Percentiles rank a stretch among this genome's conserved stretches.
phyloP scores from a whole-genome alignment of 1,284 basidiomycete species.

The Fomitopsis betulina region DNA sequence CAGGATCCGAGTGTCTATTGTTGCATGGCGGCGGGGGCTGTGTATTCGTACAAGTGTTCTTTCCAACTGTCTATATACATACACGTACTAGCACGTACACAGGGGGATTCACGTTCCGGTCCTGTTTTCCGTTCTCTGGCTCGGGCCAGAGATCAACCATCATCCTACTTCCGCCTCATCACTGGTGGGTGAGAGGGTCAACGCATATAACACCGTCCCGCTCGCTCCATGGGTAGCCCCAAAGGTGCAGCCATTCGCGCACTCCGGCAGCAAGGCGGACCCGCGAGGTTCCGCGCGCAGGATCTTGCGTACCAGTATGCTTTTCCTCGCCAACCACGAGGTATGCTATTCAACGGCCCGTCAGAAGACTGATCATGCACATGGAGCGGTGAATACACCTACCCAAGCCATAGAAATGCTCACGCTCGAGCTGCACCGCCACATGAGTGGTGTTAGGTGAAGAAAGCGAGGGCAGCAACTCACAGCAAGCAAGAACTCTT shows the following conservation, averaged over 20 bases:
- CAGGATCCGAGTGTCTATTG: no score
- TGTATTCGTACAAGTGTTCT: conserved; percentile 6
- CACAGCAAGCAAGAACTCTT: conserved; percentile 85
- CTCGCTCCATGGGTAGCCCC: conserved; percentile 96
- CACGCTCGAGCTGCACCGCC: conserved; percentile 66
- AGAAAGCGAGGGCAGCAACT: conserved; percentile 30
- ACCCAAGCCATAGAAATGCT: conserved; percentile 84
- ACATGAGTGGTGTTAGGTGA: background rate
- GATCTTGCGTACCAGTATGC: conserved; percentile 87
- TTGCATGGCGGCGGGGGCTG: background rate
- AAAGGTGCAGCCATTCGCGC: conserved; percentile 85
- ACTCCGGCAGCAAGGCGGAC: conserved; percentile 80
- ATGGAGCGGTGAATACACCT: conserved; percentile 23
- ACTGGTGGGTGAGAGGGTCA: conserved; percentile 73
- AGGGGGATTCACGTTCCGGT: conserved; percentile 4
- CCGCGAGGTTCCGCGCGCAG: conserved; percentile 75
- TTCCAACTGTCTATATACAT: conserved; percentile 7
- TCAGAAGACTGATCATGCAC: background rate
- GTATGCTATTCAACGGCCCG: conserved; percentile 54
- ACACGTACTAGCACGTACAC: conserved; percentile 5
- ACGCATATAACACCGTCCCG: conserved; percentile 86
- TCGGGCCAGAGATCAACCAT: background rate
- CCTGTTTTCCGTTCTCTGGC: background rate
- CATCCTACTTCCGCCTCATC: conserved; percentile 6
- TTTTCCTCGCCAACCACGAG: conserved; percentile 93